Percentiles rank a stretch among this genome's conserved stretches.
Evolutionary conservation across 495 filamentous ascomycete genomes (phyloP).

Genomic region (Hypoxylon cercidicola): DNA sequence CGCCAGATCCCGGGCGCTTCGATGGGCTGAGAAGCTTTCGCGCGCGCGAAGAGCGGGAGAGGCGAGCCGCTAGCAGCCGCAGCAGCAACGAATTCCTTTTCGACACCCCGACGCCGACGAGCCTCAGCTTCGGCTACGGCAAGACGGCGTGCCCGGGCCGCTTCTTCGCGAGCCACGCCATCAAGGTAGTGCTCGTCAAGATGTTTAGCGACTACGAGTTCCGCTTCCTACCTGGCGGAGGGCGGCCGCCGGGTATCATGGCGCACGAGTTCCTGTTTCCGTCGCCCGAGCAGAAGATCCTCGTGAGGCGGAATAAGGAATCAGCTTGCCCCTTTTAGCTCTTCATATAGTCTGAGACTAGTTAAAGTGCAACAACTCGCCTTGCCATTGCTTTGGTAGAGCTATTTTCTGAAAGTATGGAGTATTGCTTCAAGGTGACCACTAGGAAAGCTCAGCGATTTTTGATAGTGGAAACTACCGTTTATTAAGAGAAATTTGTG

Average conservation of each 20-base stretch:
- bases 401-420: too few relatives aligned
- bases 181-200: slow-evolving; percentile 44
- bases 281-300: not conserved
- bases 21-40: slow-evolving; percentile 38
- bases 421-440: too few relatives aligned
- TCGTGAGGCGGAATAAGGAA: not conserved
- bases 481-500: too few relatives aligned
- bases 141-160: slow-evolving; percentile 40
- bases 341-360: too few relatives aligned
- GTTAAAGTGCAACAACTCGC: too few relatives aligned
- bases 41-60: not conserved
- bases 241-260: slow-evolving; percentile 15
- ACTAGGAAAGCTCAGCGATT: too few relatives aligned
- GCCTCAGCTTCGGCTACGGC: slow-evolving; percentile 43
- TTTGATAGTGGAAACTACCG: too few relatives aligned
- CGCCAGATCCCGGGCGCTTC: slow-evolving; percentile 28
- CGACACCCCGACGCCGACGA: slow-evolving; percentile 1
- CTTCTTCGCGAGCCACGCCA: slow-evolving; percentile 29
- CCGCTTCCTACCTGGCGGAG: slow-evolving; percentile 20
- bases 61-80: not conserved
- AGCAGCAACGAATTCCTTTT: slow-evolving; percentile 14
- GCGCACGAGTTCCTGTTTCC: slow-evolving; percentile 22
- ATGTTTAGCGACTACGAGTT: slow-evolving; percentile 34
- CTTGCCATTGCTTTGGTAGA: too few relatives aligned
- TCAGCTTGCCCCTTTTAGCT: not conserved